Base-by-base conservation (phyloP, 2,329 filamentous ascomycete genomes). In the Blumeria graminis region DNA sequence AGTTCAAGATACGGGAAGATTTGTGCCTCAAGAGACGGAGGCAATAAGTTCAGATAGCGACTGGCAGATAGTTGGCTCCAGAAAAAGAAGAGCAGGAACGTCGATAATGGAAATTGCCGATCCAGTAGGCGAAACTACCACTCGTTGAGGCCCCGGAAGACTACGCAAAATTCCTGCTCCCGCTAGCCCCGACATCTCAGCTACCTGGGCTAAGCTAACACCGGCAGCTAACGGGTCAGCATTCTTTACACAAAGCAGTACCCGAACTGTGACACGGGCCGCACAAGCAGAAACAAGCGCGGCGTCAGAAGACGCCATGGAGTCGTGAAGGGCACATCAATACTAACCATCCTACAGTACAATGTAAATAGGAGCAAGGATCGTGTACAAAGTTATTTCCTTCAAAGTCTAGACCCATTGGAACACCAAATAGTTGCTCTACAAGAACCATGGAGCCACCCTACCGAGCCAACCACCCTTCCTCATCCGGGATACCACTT, bases 291-390 rank as follows among this genome's bases (percentile, higher is more conserved):
- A 51, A 5, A 11, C 6, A 41, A 41, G 38, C 38, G 11, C 2
- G n/a, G n/a, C 38, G n/a, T n/a, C 38, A 18, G 14, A 46, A 18
- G n/a, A 16, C 3, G 32, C 13, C 5, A 54, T 54, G 51, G 8
- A 6, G 7, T 35, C n/a, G 28, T 38, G 51, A 54, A 54, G 51
- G 51, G 16, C 34, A 54, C 10, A 10, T 11, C 6, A 9, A 54
- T n/a, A 1, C 34, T 34, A 22, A 54, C 7, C 11, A 54, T 54
- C 7, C 9, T 33, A 33, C 51, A 54, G 51, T 54, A 38, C 10
- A 54, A 54, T 16, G 51, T 54, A 6, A 54, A 54, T 10, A 36
- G 14, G 28, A 54, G 51, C n/a, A 54, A 54, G 18, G 11, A 54
- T 11, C 16, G 14, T 1, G 51, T 39, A 8, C 14, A 54, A 14